Evolutionary conservation across 1,284 basidiomycete species (phyloP).

Genomic region (Apiotrichum brassicae): DNA sequence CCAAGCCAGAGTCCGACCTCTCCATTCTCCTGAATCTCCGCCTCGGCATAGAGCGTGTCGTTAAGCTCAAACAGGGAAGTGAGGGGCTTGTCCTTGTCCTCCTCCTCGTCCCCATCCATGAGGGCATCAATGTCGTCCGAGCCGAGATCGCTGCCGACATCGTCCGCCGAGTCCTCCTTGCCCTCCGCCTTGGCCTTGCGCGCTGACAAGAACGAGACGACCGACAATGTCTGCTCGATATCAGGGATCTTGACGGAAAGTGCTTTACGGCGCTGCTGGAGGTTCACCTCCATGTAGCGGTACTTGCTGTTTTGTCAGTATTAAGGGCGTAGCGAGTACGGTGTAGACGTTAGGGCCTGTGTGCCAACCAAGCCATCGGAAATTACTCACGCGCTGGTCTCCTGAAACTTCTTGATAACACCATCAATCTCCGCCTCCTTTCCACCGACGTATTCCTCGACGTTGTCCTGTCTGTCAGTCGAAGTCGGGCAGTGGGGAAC

Average conservation of each 20-base stretch:
- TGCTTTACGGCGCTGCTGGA: conserved; percentile 69
- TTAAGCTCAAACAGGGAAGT: conserved; percentile 91
- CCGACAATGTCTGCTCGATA: conserved; percentile 83
- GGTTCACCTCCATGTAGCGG: conserved; percentile 91
- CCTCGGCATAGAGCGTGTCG: conserved; percentile 90
- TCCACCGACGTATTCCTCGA: conserved; percentile 78
- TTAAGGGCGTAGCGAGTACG: conserved; percentile 11
- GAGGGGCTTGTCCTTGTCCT: conserved; percentile 50
- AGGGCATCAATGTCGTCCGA: conserved; percentile 48
- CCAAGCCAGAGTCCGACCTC: conserved; percentile 94
- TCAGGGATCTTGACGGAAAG: conserved; percentile 95
- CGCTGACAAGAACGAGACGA: conserved; percentile 77
- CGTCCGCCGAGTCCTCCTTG: conserved; percentile 38
- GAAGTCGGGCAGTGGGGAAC: no score
- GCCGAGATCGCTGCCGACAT: conserved; percentile 24
- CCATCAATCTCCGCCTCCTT: conserved; percentile 71
- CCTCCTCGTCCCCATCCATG: conserved; percentile 50
- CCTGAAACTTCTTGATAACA: conserved; percentile 77
- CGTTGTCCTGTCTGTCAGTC: conserved; percentile 58
- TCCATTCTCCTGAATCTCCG: conserved; percentile 76
- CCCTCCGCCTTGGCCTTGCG: conserved; percentile 53
- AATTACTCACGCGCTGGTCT: conserved; percentile 71
- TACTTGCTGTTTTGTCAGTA: conserved; percentile 68
- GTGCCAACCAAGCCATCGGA: conserved; percentile 1
- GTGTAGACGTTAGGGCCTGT: no score